Evolutionary conservation across 2,329 filamentous ascomycete genomes (phyloP), one percentile per base, ranked within the genome.

Genomic region (Claviceps sorghi): DNA sequence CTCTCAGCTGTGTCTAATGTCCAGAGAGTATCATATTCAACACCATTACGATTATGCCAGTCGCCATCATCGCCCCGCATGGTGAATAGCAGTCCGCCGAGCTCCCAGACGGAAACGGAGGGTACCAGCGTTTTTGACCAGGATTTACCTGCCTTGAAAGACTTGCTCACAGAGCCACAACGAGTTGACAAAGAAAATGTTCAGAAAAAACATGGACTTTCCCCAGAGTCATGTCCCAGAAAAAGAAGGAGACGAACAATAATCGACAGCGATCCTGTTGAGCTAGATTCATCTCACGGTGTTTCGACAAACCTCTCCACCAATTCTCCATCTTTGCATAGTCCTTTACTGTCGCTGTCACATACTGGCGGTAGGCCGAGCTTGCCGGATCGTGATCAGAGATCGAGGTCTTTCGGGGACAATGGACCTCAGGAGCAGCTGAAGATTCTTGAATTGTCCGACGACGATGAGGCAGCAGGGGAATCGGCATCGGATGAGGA

Each of bases 71-170:
- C 57, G 17, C 53, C 60, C 10, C 59, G 52, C 29, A 59, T 56
- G 21, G 59, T 56, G 2, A 57, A 57, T 5, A 69, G 65, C 53
- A 72, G 66, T 38, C 66, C 64, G 47, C 53, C 59, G 13, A 69
- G 65, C 53, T 67, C 65, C 15, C 57, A 55, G n/a, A 61, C 54
- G 4, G 64, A 68, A 2, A 71, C 67, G 2, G 66, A 71, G 26
- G 60, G 60, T 38, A 70, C 68, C 4, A 70, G 67, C 50, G 49
- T 70, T 46, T 54, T 59, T 26, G 69, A 65, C 4, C 63, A 66
- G 29, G 69, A 72, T 21, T 58, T 72, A 26, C 70, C 70, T 40
- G 58, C 63, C 6, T 47, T 72, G 11, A 59, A 65, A 13, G 65
- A 70, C n/a, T 57, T 69, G 7, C 46, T 68, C 1, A 61, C 50